These are phyloP conservation scores for Phellopilus nigrolimitatus DNA, from an alignment of 1,284 basidiomycete species.

Conservation along the genomic window DNA sequence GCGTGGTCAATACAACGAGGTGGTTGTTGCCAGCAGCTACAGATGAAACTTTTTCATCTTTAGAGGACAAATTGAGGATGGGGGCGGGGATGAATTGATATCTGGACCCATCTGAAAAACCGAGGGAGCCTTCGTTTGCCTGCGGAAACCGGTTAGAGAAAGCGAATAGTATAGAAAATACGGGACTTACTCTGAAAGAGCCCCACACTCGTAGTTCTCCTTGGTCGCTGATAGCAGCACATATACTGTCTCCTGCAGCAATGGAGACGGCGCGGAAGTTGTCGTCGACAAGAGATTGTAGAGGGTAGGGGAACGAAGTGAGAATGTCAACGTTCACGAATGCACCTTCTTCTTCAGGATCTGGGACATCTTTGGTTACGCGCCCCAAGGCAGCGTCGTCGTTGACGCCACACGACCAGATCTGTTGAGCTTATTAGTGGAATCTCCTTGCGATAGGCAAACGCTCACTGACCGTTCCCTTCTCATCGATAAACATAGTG, in stretches of 20 bases:
- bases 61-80: conserved; percentile 63
- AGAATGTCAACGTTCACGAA: conserved; percentile 73
- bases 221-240: conserved; percentile 71
- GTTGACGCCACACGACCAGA: conserved; percentile 89
- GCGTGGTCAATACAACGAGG: conserved; percentile 79
- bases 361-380: conserved; percentile 64
- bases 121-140: conserved; percentile 80
- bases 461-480: conserved; percentile 62
- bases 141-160: conserved; percentile 29
- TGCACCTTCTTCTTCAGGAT: conserved; percentile 56
- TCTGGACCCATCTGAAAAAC: conserved; percentile 68
- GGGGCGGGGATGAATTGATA: conserved; percentile 68
- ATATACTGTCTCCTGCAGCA: conserved; percentile 82
- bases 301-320: conserved; percentile 70
- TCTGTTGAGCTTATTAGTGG: conserved; percentile 37
- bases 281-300: conserved; percentile 68
- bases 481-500: conserved; percentile 78
- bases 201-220: conserved; percentile 90
- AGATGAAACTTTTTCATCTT: conserved; percentile 71
- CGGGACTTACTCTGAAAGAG: conserved; percentile 74
- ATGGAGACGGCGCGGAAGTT: conserved; percentile 80
- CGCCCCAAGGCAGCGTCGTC: conserved; percentile 92
- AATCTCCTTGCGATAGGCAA: conserved; percentile 11
- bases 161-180: conserved; percentile 9
- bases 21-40: conserved; percentile 85